phyloP scores from a whole-genome alignment of 2,329 filamentous ascomycete genomes.

The Trichoderma pleuroti region DNA sequence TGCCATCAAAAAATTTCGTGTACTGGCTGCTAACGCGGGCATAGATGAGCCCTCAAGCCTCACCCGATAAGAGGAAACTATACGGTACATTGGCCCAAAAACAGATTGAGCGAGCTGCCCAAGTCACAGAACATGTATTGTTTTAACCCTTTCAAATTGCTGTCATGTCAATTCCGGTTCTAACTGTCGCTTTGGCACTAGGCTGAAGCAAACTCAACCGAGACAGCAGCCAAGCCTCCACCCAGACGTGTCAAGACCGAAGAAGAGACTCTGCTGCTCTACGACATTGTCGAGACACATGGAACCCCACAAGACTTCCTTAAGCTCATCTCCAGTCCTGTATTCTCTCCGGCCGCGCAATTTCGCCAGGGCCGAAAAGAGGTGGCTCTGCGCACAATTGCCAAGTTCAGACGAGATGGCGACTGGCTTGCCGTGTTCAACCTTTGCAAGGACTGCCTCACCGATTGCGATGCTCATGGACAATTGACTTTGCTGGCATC shows the following conservation, averaged over 20 bases:
- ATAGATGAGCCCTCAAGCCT: constrained; percentile 46
- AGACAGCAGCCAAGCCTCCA: constrained; percentile 25
- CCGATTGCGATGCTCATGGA: constrained; percentile 35
- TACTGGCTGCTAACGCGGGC: not conserved
- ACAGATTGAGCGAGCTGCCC: constrained; percentile 50
- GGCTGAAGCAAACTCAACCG: constrained; percentile 23
- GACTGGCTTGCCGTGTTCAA: constrained; percentile 44
- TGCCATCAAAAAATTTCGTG: not conserved
- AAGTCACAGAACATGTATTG: constrained; percentile 42
- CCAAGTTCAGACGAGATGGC: constrained; percentile 35
- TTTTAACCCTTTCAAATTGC: not conserved
- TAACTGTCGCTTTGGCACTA: constrained; percentile 4
- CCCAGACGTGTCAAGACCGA: constrained; percentile 41
- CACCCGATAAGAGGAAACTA: constrained; percentile 48
- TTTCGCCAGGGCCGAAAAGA: constrained; percentile 47
- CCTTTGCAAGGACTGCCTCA: constrained; percentile 44
- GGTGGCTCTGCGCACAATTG: constrained; percentile 41
- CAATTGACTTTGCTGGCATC: constrained; percentile 43
- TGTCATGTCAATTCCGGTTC: not conserved
- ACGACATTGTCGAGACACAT: constrained; percentile 44
- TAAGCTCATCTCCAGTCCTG: constrained; percentile 37
- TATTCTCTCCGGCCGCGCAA: constrained; percentile 43
- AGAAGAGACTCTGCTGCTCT: constrained; percentile 50
- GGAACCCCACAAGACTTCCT: constrained; percentile 41
- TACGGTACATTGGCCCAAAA: constrained; percentile 50